Conservation (phyloP, 768 basidiomycete genomes). For the Rhodotorula kratochvilovae region DNA sequence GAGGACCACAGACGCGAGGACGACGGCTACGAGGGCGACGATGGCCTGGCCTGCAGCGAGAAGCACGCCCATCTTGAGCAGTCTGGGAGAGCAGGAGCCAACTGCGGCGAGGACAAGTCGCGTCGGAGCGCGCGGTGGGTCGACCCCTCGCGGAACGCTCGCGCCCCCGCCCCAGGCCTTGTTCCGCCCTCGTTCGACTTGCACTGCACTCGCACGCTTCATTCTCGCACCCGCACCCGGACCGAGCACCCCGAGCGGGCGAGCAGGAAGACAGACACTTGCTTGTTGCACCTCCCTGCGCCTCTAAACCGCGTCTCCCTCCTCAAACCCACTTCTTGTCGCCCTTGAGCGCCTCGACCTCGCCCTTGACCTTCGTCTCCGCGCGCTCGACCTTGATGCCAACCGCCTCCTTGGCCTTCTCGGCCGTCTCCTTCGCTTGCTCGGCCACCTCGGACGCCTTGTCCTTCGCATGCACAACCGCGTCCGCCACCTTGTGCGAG, state of each 20-base stretch:
- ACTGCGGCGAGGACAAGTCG: neutral
- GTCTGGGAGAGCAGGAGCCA: neutral
- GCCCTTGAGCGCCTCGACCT: slow-evolving; percentile 15
- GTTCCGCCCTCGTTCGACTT: too few relatives aligned
- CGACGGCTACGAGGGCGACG: neutral
- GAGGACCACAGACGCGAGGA: slow-evolving; percentile 10
- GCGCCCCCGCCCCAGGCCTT: too few relatives aligned
- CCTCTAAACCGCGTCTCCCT: neutral
- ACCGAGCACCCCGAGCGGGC: too few relatives aligned
- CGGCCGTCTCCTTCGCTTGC: slow-evolving; percentile 18
- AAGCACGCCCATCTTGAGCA: neutral
- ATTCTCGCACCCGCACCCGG: too few relatives aligned
- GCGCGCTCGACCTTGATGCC: slow-evolving; percentile 3
- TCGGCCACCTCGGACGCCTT: slow-evolving; percentile 8
- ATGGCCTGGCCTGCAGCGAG: neutral
- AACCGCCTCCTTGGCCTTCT: slow-evolving; percentile 6
- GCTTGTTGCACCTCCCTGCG: neutral
- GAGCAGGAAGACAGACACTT: too few relatives aligned
- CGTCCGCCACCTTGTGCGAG: slow-evolving; percentile 12
- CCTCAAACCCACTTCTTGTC: slow-evolving; percentile 32
- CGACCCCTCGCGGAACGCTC: too few relatives aligned
- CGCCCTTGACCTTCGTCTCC: slow-evolving; percentile 18
- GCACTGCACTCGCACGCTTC: too few relatives aligned
- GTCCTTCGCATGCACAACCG: slow-evolving; percentile 16
- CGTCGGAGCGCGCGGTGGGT: neutral